A percentile compares a stretch with the other conserved stretches of the same genome.
phyloP scores from a whole-genome alignment of 345 rosid species.

The Populus tremula region DNA sequence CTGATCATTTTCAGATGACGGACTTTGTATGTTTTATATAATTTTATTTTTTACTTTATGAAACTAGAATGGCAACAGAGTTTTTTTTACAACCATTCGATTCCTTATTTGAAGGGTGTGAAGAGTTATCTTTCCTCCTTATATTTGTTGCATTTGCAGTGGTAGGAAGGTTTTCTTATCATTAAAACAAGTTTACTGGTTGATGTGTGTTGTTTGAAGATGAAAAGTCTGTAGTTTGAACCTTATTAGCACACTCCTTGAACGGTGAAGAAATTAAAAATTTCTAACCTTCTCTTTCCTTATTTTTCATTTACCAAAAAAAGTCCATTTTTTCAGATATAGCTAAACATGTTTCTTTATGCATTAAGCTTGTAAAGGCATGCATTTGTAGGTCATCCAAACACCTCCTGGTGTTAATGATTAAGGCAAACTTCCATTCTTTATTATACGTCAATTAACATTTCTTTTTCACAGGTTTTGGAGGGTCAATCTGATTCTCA shows the following conservation, averaged over 20 bases:
- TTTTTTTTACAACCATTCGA: neutral
- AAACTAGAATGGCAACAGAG: neutral
- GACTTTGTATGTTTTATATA: constrained; percentile 47
- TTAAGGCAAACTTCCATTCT: neutral
- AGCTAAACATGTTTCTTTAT: neutral
- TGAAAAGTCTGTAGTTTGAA: neutral
- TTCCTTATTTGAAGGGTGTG: no score
- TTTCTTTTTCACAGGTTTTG: constrained; percentile 39
- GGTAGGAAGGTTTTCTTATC: neutral
- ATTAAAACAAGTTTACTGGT: neutral
- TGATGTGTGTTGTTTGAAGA: neutral
- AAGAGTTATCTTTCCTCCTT: neutral
- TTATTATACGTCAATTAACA: neutral
- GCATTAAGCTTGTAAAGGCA: neutral
- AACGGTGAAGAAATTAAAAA: neutral
- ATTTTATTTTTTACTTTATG: neutral
- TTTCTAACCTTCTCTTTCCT: neutral
- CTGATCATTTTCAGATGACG: constrained; percentile 38
- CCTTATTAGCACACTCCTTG: neutral
- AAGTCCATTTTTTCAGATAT: neutral
- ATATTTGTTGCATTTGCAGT: neutral
- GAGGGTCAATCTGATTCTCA: constrained; percentile 53
- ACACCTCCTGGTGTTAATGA: neutral
- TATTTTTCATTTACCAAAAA: neutral
- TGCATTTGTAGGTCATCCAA: neutral